phyloP scores from a whole-genome alignment of 1,284 basidiomycete genomes.

The Volvariella volvacea region DNA sequence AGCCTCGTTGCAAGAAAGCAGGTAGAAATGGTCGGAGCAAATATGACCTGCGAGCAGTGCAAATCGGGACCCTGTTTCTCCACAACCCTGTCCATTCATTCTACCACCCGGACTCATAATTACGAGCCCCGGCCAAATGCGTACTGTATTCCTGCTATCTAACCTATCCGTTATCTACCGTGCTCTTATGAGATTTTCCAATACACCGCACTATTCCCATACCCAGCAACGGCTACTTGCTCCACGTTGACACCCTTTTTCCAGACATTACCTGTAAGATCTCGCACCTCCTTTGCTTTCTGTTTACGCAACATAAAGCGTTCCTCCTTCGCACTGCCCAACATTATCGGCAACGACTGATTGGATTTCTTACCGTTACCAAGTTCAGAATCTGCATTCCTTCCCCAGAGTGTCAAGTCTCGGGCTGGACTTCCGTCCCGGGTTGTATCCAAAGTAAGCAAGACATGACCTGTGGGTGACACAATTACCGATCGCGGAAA shows the following conservation, averaged over 20 bases:
- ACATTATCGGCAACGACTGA: constrained; percentile 57
- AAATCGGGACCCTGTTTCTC: too few relatives aligned
- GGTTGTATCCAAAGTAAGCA: constrained; percentile 69
- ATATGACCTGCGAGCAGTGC: too few relatives aligned
- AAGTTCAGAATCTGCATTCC: constrained; percentile 72
- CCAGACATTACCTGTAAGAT: constrained; percentile 63
- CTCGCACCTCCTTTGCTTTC: constrained; percentile 53
- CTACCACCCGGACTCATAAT: too few relatives aligned
- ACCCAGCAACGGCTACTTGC: constrained; percentile 60
- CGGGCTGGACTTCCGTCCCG: constrained; percentile 36
- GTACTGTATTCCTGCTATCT: constrained; percentile 2
- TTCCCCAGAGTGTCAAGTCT: constrained; percentile 65
- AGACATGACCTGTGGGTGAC: constrained; percentile 74
- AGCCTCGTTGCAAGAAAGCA: constrained; percentile 4
- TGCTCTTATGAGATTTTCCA: constrained; percentile 53
- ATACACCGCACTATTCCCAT: constrained; percentile 64
- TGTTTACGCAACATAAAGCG: constrained; percentile 50
- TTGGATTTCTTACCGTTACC: constrained; percentile 83
- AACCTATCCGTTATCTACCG: constrained; percentile 11
- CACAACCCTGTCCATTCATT: too few relatives aligned
- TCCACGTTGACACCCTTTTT: constrained; percentile 61
- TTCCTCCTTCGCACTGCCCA: constrained; percentile 44
- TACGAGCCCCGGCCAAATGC: too few relatives aligned
- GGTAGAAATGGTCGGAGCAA: too few relatives aligned
- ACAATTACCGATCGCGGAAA: constrained; percentile 64